A percentile compares a stretch with the other conserved stretches of the same genome.
These are phyloP conservation scores for Colletotrichum ledebouriae DNA, from an alignment of 2,329 filamentous ascomycete genomes.

Conservation along the genomic window DNA sequence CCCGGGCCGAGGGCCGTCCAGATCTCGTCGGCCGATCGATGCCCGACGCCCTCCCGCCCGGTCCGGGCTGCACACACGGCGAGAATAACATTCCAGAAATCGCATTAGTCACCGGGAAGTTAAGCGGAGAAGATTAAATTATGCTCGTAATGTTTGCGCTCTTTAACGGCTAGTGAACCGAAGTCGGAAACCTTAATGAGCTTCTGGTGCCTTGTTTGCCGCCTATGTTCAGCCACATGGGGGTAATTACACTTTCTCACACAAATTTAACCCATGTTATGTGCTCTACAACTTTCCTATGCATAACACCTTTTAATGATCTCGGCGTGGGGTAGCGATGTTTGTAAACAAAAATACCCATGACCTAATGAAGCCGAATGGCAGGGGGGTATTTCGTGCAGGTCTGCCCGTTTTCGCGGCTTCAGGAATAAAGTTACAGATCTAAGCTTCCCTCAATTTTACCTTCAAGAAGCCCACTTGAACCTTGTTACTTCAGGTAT, in stretches of 20 bases:
- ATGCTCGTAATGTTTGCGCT: neutral
- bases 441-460: too few species aligned
- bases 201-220: neutral
- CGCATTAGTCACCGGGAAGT: neutral
- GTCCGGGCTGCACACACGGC: neutral
- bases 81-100: neutral
- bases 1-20: neutral
- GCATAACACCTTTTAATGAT: too few species aligned
- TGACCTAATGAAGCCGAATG: too few species aligned
- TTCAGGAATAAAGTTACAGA: too few species aligned
- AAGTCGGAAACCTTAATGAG: conserved; percentile 11
- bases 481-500: neutral
- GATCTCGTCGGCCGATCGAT: conserved; percentile 1
- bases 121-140: neutral
- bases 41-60: conserved; percentile 22
- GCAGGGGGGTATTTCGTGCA: too few species aligned
- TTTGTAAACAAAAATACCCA: too few species aligned
- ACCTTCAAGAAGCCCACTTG: too few species aligned
- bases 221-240: too few species aligned
- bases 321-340: neutral
- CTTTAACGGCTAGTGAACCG: conserved; percentile 8
- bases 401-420: too few species aligned
- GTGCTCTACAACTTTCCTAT: too few species aligned
- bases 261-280: too few species aligned
- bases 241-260: too few species aligned